Evolutionary conservation across 2,329 filamentous ascomycete species (phyloP), one percentile per base, ranked within the genome.

Genomic region (Lizonia empirigonia): DNA sequence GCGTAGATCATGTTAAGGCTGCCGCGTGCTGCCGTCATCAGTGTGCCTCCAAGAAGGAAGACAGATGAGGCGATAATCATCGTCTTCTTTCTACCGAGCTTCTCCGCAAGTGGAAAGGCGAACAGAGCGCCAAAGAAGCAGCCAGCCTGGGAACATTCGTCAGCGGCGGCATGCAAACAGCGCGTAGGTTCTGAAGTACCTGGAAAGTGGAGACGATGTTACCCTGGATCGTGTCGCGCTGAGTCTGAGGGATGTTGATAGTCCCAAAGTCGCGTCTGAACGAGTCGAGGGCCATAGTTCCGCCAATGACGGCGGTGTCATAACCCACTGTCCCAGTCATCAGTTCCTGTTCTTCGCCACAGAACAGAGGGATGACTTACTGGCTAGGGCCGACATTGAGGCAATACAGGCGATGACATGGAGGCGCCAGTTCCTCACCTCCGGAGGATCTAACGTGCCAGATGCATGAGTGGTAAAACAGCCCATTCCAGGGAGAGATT

Each of bases 51-150:
- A 1, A 76, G 59, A 5, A 76, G 60, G 59, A 80, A 81, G 12
- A 80, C 70, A 5, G 70, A 49, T 7, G 74, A 71, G 4, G 78
- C 77, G 18, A 76, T 58, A 44, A 82, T 76, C 27, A 83, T 73
- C 5, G 77, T 78, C 49, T 74, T 76, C 54, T 78, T 78, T 7
- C 78, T 77, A 13, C 79, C 79, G 24, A 78, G 73, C 26, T 70
- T 73, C 50, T 82, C 79, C 0, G 78, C 78, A 7, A 82, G 72
- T 37, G 76, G 76, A 46, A 79, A 77, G 3, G 71, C 71, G 38
- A 72, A 52, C 4, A 75, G 62, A n/a, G 72, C 71, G 20, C 73
- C 72, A 34, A 75, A 75, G 59, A 74, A 75, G 40, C 67, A 70
- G 19, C 72, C 68, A 22, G 68, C 64, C 59, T 65, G 34, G 1